phyloP scores from a whole-genome alignment of 805 yeast species.

The Pichia californica region DNA sequence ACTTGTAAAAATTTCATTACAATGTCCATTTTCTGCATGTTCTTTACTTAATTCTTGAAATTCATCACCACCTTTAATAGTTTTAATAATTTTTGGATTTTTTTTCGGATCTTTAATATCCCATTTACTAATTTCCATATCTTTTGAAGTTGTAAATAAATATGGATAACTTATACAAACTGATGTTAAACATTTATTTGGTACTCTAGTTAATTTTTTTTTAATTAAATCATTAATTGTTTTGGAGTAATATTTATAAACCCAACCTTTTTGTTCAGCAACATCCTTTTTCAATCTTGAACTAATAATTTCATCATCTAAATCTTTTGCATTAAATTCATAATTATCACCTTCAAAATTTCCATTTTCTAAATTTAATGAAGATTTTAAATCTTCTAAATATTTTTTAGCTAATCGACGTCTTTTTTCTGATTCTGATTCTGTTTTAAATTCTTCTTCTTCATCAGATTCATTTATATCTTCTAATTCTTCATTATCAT shows the following conservation, averaged over 20 bases:
- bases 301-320: slow-evolving; percentile 81
- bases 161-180: slow-evolving; percentile 52
- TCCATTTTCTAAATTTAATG: slow-evolving; percentile 17
- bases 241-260: slow-evolving; percentile 62
- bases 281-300: slow-evolving; percentile 80
- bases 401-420: slow-evolving; percentile 92
- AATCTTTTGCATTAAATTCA: slow-evolving; percentile 81
- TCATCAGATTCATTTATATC: slow-evolving; percentile 42
- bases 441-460: slow-evolving; percentile 68
- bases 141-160: slow-evolving; percentile 79
- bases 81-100: slow-evolving; percentile 62
- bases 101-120: slow-evolving; percentile 46
- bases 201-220: slow-evolving; percentile 44
- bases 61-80: slow-evolving; percentile 54
- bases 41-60: slow-evolving; percentile 39
- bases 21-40: slow-evolving; percentile 63
- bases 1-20: slow-evolving; percentile 65
- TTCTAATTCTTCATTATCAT: slow-evolving; percentile 20
- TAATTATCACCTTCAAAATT: slow-evolving; percentile 25
- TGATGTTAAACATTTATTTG: slow-evolving; percentile 51
- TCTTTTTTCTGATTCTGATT: slow-evolving; percentile 87
- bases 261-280: slow-evolving; percentile 81
- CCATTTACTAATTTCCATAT: slow-evolving; percentile 75
- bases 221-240: slow-evolving; percentile 33
- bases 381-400: slow-evolving; percentile 69